phyloP scores from a whole-genome alignment of 345 rosid species.

The Barbarea vulgaris region DNA sequence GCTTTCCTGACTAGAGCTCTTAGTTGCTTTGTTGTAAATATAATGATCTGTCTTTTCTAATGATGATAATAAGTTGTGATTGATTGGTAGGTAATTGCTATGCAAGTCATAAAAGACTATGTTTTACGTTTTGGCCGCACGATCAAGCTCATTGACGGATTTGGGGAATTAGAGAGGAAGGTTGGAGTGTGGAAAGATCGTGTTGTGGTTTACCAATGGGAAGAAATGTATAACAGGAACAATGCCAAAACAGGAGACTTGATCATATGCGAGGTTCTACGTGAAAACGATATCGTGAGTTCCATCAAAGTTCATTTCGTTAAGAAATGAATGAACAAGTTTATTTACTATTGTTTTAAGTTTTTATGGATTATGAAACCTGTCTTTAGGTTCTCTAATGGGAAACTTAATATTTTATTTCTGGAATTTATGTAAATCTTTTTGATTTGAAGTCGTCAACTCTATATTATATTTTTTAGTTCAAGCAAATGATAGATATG shows the following conservation, averaged over 20 bases:
- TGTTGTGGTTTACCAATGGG: conserved; percentile 14
- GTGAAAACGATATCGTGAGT: conserved; percentile 6
- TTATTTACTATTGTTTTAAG: not conserved
- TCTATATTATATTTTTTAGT: not conserved
- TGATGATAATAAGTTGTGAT: not conserved
- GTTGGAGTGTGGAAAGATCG: conserved; percentile 29
- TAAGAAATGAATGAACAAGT: conserved; percentile 5
- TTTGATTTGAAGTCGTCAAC: not conserved
- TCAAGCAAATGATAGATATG: not conserved
- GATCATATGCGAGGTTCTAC: conserved; percentile 32
- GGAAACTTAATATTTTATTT: not conserved
- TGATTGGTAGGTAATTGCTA: conserved; percentile 19
- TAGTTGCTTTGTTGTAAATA: not conserved
- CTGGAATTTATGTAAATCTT: not conserved
- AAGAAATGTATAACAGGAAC: conserved; percentile 19
- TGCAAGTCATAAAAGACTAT: conserved; percentile 13
- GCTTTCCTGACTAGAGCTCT: not conserved
- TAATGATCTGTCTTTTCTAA: not conserved
- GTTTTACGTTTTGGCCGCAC: not conserved
- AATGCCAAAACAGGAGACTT: not conserved
- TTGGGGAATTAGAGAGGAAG: not conserved
- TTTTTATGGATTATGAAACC: not conserved
- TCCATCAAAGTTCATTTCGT: conserved; percentile 29
- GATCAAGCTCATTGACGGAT: conserved; percentile 9
- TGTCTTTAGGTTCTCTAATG: not conserved